Evolutionary conservation across 2,329 filamentous ascomycete genomes (phyloP), one percentile per base, ranked within the genome.

Genomic region (Hypoxylon sp.): DNA sequence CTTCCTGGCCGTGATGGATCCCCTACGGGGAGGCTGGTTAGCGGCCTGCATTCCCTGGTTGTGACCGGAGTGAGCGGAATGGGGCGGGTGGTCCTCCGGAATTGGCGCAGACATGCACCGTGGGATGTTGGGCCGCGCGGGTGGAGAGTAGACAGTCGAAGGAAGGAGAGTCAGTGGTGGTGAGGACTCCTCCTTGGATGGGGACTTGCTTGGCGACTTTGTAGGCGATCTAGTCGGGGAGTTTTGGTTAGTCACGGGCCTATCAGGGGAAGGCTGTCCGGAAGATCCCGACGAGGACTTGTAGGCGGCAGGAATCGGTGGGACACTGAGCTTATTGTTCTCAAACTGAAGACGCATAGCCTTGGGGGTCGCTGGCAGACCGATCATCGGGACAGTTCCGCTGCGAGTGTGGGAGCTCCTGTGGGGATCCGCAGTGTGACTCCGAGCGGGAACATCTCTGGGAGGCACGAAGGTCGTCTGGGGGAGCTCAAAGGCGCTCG

Each of bases 321-420:
- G 85, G 3, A 87, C 80, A n/a, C 22, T 50, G 0, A 89, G 88
- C 60, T 84, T 80, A 60, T 71, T 72, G 28, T 83, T 79, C 69
- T 87, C 86, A 70, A 95, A 89, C 44, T 92, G 88, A 1, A 96
- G 88, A 18, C 91, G 88, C 93, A 97, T 97, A 0, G 93, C 93
- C 80, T 93, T 90, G 28, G 95, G 94, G 0, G 94, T 97, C 1
- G 93, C 93, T 12, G 95, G 93, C n/a, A 97, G 85, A 0, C 93
- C 94, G 53, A 95, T 85, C 4, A 86, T 84, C 1, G 85, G 82
- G 0, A 83, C 84, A 2, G 74, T 79, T 14, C 77, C 77, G 64
- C 76, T 80, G 53, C 77, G 78, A 12, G 82, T 81, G 65, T 83
- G 84, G 76, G 86, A 85, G 75, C 80, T 83, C 65, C 79, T 79